Base-by-base conservation (phyloP, 768 basidiomycete genomes). In the Hygrocybe coccinea region DNA sequence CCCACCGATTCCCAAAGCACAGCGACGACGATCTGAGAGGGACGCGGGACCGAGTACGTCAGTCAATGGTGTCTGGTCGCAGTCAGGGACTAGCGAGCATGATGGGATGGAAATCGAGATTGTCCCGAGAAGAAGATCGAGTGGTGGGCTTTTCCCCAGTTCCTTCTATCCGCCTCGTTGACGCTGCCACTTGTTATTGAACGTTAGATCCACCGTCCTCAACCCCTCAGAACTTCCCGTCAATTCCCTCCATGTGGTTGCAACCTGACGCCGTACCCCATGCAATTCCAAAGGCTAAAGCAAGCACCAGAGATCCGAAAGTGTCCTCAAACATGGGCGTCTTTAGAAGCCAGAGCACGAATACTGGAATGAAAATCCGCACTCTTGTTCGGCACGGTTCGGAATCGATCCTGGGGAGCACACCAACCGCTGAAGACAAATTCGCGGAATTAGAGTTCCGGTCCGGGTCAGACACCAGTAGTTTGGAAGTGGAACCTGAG, bases 201-300 rank as follows among this genome's bases (percentile, higher is more conserved):
- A 29, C 8, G 29, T 29, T 29, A 35, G 29, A 24, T 17, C 11
- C 15, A 35, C 44, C 12, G 2, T 17, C 45, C 29, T 14, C 19
- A n/a, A n/a, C n/a, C 5, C 35, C 53, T 34, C 25, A 59, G 59
- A 58, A 19, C 52, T 59, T 21, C 29, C 52, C 55, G 34, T 52
- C 60, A 11, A 74, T 81, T 15, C 79, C 82, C 0, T 78, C 79
- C 1, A 74, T 79, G 60, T 81, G 80, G 82, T 68, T 76, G 52
- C 70, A 77, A 56, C 68, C 69, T 3, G 79, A 81, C 57, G 62
- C 67, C 11, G 70, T 69, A 3, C 74, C 72, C 53, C 62, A 71
- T 14, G 11, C n/a, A 19, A 24, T 14, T 24, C 9, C 19, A 4
- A 37, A 22, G 9, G 9, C 34, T 10, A 36, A 33, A 9, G 34